These are phyloP conservation scores for Zasmidium angulare DNA, from an alignment of 2,329 filamentous ascomycete species.

Conservation along the genomic window DNA sequence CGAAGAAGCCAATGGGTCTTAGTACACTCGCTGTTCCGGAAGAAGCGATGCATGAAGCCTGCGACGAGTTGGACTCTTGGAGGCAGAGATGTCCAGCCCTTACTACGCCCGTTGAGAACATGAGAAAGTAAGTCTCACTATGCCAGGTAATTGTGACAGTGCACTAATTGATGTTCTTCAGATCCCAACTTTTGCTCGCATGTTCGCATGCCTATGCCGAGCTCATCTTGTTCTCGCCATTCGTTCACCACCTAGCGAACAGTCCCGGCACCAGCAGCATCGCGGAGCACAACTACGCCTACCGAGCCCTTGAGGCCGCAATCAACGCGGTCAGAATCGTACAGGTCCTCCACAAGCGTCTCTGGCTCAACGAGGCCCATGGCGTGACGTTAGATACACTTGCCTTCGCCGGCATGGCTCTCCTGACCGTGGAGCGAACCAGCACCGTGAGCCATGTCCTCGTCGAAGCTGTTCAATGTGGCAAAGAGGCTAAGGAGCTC, in stretches of 20 bases:
- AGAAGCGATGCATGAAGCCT: slow-evolving; percentile 5
- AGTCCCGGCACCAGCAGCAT: neutral
- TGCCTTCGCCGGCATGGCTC: slow-evolving; percentile 16
- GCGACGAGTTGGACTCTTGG: slow-evolving; percentile 16
- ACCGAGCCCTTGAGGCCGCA: slow-evolving; percentile 15
- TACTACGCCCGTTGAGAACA: slow-evolving; percentile 11
- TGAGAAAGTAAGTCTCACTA: slow-evolving; percentile 14
- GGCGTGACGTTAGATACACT: slow-evolving; percentile 18
- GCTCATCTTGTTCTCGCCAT: slow-evolving; percentile 19
- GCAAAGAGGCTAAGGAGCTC: slow-evolving; percentile 15
- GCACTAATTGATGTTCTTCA: neutral
- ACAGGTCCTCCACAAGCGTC: slow-evolving; percentile 16
- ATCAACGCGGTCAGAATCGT: slow-evolving; percentile 16
- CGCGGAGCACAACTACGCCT: slow-evolving; percentile 7
- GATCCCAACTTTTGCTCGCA: slow-evolving; percentile 17
- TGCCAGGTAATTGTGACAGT: neutral
- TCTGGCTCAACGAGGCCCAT: slow-evolving; percentile 19
- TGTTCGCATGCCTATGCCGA: slow-evolving; percentile 18
- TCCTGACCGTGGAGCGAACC: slow-evolving; percentile 15
- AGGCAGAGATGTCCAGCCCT: slow-evolving; percentile 9
- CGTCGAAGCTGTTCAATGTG: slow-evolving; percentile 10
- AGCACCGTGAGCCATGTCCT: slow-evolving; percentile 9
- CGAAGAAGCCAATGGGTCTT: slow-evolving; percentile 1
- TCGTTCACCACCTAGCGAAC: slow-evolving; percentile 17
- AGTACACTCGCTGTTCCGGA: slow-evolving; percentile 6